A percentile compares a stretch with the other conserved stretches of the same genome.
These are phyloP conservation scores for Lyophyllum shimeji DNA, from an alignment of 768 basidiomycete genomes.

Conservation along the genomic window DNA sequence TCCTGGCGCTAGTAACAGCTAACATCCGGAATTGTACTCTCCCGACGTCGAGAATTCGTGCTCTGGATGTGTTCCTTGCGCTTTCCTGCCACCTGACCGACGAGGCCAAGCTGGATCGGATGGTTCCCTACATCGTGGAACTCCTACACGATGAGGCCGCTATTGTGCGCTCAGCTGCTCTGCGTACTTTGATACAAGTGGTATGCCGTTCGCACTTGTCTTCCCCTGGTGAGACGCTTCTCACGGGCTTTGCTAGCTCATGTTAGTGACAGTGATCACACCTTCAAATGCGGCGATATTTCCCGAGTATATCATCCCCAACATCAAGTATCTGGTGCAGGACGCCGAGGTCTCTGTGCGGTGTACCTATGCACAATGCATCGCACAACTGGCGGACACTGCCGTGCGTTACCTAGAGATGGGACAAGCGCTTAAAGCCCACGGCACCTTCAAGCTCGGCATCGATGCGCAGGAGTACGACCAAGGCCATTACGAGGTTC, in stretches of 20 bases:
- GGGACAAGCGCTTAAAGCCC: constrained; percentile 86
- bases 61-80: constrained; percentile 84
- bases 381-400: constrained; percentile 82
- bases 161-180: constrained; percentile 74
- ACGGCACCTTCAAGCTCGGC: constrained; percentile 67
- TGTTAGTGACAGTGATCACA: constrained; percentile 25
- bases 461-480: constrained; percentile 73
- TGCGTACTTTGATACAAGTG: constrained; percentile 80
- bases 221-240: background rate
- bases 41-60: constrained; percentile 83
- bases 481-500: constrained; percentile 77
- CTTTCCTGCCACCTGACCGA: constrained; percentile 82
- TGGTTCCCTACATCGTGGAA: constrained; percentile 90
- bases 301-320: constrained; percentile 94
- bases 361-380: constrained; percentile 80
- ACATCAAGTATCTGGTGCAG: constrained; percentile 76
- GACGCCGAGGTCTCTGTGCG: constrained; percentile 84
- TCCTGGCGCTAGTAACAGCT: constrained; percentile 83
- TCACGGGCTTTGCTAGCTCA: constrained; percentile 12
- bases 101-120: constrained; percentile 91
- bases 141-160: constrained; percentile 85
- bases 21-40: constrained; percentile 86
- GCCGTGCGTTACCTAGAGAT: constrained; percentile 90
- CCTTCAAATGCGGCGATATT: constrained; percentile 62
- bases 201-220: constrained; percentile 42